Evolutionary conservation across 805 yeast species (phyloP).

Genomic region (Suhomyces faveliae): DNA sequence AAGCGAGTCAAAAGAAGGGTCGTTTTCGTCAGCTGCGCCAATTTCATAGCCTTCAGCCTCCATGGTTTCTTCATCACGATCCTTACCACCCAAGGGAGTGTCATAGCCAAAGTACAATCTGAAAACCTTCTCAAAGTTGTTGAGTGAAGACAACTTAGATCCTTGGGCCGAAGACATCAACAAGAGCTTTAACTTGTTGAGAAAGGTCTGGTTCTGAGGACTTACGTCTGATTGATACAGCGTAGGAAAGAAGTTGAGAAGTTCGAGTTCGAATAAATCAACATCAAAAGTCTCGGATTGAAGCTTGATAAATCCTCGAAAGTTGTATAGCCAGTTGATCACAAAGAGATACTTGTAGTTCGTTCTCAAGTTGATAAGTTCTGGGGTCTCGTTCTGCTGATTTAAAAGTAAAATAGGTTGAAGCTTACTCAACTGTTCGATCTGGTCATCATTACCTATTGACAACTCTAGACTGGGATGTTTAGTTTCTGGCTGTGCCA

Average conservation of each 20-base stretch:
- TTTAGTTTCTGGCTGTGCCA: background rate
- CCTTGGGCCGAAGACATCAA: constrained; percentile 42
- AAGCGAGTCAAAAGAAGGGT: constrained; percentile 38
- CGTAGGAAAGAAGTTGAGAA: constrained; percentile 31
- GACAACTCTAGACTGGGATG: constrained; percentile 5
- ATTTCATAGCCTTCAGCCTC: constrained; percentile 20
- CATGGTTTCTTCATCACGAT: constrained; percentile 19
- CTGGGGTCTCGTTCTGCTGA: constrained; percentile 9
- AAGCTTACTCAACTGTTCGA: constrained; percentile 10
- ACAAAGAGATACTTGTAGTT: constrained; percentile 22
- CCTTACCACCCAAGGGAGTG: constrained; percentile 32
- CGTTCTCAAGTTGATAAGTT: constrained; percentile 14
- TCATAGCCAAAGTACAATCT: constrained; percentile 33
- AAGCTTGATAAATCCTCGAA: constrained; percentile 51
- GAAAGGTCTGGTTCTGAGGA: constrained; percentile 18
- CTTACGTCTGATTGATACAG: constrained; percentile 6
- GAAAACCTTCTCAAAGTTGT: constrained; percentile 33
- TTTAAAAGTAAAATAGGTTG: constrained; percentile 12
- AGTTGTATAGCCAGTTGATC: constrained; percentile 57
- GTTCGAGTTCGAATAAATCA: constrained; percentile 61
- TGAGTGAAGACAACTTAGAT: constrained; percentile 26
- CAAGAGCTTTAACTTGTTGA: constrained; percentile 43
- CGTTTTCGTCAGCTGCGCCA: constrained; percentile 13
- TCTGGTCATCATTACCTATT: constrained; percentile 13
- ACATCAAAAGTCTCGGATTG: constrained; percentile 54